Evolutionary conservation across 2,329 filamentous ascomycete genomes (phyloP), one percentile per base, ranked within the genome.

Genomic region (Diaporthe caulivora): DNA sequence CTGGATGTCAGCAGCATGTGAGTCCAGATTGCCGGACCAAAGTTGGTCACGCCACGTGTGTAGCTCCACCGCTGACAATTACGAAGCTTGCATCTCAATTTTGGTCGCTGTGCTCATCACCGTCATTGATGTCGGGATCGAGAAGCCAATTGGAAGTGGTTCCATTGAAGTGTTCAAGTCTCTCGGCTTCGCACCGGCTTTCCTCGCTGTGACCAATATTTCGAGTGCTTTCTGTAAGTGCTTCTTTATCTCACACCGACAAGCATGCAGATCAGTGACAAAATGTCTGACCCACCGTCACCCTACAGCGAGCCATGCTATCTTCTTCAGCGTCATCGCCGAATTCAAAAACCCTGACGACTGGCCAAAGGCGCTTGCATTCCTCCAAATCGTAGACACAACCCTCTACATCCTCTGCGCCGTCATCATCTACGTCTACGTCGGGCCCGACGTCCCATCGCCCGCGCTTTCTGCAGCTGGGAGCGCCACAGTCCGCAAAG

Each of bases 361-460:
- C 29, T 82, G 79, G 79, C 79, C 80, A 72, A 80, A 80, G 74
- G 81, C 81, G 6, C 70, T 83, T 24, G 82, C 83, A 34, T 79
- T 90, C 37, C 87, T 92, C 3, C 90, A 92, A 79, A 83, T 85
- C 24, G 83, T 86, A 72, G 90, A 92, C 73, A 90, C 90, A 1
- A 81, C 82, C 15, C 85, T 94, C 34, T 94, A 94, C 80, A 84
- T 92, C 37, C 78, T 92, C 55, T 89, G 90, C 1, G 90, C 91
- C 8, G 84, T 91, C 21, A 87, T 94, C 51, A 91, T 93, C 77
- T 94, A 94, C 82, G 85, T 89, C 72, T 94, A 88, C 77, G 90
- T 88, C 8, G 92, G 93, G 1, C 82, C 84, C 1, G 81, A 85
- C 15, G 91, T 94, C 1, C 84, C 86, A 2, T 91, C 89, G 1